Conservation (phyloP, 352 stramenopile genomes). For the Globisporangium splendens region DNA sequence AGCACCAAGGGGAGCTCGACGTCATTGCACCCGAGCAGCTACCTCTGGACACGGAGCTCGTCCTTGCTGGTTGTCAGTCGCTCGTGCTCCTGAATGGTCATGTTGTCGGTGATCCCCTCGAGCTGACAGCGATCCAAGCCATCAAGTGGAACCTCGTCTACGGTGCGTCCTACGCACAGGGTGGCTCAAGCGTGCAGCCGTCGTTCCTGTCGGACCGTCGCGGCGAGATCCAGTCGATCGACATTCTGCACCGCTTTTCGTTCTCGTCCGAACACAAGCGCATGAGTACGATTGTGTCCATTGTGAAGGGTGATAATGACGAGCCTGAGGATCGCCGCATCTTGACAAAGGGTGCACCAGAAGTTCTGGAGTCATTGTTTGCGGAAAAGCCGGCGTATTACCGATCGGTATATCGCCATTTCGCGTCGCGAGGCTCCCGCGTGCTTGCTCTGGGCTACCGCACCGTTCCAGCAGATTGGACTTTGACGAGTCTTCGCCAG, state of each 20-base stretch:
- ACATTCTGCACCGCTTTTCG: conserved; percentile 80
- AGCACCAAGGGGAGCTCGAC: conserved; percentile 21
- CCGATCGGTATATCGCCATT: conserved; percentile 33
- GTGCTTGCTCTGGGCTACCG: conserved; percentile 90
- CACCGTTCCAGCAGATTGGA: conserved; percentile 28
- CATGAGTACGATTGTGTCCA: conserved; percentile 87
- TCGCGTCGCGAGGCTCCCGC: conserved; percentile 33
- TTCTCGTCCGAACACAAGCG: conserved; percentile 90
- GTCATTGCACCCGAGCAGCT: conserved; percentile 30
- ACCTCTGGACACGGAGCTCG: conserved; percentile 31
- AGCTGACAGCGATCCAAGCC: conserved; percentile 87
- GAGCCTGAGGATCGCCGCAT: conserved; percentile 29
- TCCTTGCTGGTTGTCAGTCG: conserved; percentile 88
- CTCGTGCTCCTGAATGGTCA: conserved; percentile 86
- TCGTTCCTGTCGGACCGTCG: conserved; percentile 25
- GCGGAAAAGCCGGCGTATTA: conserved; percentile 71
- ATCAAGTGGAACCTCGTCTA: conserved; percentile 57
- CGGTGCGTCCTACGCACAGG: conserved; percentile 13
- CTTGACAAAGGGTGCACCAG: conserved; percentile 93
- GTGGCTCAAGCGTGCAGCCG: conserved; percentile 18
- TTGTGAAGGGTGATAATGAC: conserved; percentile 30
- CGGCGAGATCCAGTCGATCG: conserved; percentile 28
- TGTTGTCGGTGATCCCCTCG: conserved; percentile 92
- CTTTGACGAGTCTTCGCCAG: conserved; percentile 19
- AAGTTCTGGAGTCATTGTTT: conserved; percentile 83